Evolutionary conservation across 2,329 filamentous ascomycete species (phyloP), one percentile per base, ranked within the genome.

Genomic region (Harringtonia lauricola): DNA sequence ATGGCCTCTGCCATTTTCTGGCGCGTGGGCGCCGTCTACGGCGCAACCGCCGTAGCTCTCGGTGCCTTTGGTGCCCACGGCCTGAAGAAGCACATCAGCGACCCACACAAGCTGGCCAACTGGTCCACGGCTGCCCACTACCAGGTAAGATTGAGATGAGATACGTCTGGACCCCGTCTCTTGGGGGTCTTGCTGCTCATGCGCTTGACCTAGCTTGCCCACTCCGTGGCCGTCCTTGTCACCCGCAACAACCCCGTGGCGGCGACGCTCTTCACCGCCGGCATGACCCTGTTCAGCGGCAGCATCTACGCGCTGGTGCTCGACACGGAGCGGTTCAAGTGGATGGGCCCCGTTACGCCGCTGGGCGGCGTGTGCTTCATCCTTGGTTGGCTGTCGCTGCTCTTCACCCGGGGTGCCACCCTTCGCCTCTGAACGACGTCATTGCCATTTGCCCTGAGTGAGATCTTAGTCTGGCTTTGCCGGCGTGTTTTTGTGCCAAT

Each of bases 11-110:
- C 46, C 26, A 41, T 52, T 43, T 76, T 77, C 64, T 82, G 74
- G 72, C 76, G 71, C 34, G 60, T 80, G 42, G 79, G 76, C 48
- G 78, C 74, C 54, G 57, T 82, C 42, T 79, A 72, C 55, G 79
- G 78, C 59, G 79, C 77, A 10, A 63, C 71, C 5, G 71, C 72
- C 55, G 79, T 83, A 39, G 66, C 65, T 15, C 58, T 82, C 44
- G 79, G 79, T 28, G 80, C 80, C 0, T 84, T 83, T 59, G 80
- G 80, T 30, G 77, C 79, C 13, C 80, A 84, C 56, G 79, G 79
- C 12, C 64, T 83, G 34, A 82, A 81, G 62, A 70, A 70, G 47
- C 64, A 65, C 50, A 75, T 81, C 54, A 55, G 69, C 10, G 78
- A 82, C 51, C 77, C 79, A 3, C 59, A 65, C 13, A 68, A 68